These are phyloP conservation scores for Sclerotinia sclerotiorum DNA, from an alignment of 2,329 filamentous ascomycete species.

Conservation along the genomic window DNA sequence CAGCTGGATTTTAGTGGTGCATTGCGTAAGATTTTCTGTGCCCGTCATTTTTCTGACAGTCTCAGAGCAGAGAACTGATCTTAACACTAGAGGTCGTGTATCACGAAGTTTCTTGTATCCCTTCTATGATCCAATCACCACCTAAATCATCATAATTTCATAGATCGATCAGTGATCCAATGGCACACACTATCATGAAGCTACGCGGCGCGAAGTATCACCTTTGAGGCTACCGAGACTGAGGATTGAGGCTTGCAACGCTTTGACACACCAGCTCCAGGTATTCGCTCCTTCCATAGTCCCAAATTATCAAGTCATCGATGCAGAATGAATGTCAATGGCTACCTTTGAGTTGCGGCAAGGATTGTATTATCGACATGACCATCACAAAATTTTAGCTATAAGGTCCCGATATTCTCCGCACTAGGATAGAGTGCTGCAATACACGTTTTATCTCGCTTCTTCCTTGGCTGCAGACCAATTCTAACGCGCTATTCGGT, in stretches of 20 bases:
- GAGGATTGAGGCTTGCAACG: neutral
- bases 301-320: neutral
- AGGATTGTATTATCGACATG: neutral
- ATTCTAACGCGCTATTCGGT: neutral
- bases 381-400: neutral
- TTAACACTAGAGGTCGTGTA: neutral
- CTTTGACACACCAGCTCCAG: neutral
- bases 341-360: neutral
- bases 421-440: neutral
- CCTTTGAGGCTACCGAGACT: neutral
- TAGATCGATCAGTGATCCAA: neutral
- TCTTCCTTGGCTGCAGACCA: slow-evolving; percentile 10
- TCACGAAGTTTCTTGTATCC: neutral
- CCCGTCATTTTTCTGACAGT: too few species aligned
- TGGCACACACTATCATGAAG: neutral
- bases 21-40: neutral
- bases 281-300: neutral
- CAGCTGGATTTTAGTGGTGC: neutral
- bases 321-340: neutral
- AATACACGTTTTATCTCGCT: neutral
- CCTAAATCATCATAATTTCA: neutral
- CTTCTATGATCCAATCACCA: neutral
- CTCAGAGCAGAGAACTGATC: slow-evolving; percentile 4
- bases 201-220: neutral
- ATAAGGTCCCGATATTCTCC: too few species aligned